A percentile compares a stretch with the other conserved stretches of the same genome.
These are phyloP conservation scores for Ophiostoma fasciatum DNA, from an alignment of 2,329 filamentous ascomycete genomes.

Conservation along the genomic window DNA sequence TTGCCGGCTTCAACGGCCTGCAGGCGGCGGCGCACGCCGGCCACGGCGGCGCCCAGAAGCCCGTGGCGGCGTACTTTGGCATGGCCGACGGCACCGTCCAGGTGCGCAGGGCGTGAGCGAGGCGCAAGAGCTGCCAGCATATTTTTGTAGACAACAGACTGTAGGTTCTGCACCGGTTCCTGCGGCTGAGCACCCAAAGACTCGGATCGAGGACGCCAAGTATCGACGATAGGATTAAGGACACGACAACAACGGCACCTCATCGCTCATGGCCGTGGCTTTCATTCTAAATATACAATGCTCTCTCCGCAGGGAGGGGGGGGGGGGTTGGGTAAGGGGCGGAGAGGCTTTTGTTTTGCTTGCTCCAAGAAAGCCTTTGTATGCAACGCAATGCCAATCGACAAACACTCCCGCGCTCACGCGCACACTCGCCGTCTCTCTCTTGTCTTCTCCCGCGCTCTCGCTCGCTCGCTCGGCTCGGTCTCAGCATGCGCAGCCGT, in stretches of 20 bases:
- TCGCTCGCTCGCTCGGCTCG: neutral
- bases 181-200: too few species aligned
- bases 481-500: conserved; percentile 53
- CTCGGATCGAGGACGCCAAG: too few species aligned
- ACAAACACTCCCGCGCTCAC: too few species aligned
- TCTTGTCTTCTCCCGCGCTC: neutral
- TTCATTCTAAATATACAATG: too few species aligned
- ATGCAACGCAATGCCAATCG: too few species aligned
- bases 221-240: neutral
- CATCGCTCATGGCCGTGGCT: neutral
- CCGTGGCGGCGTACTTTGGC: conserved; percentile 88
- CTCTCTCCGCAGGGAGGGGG: too few species aligned
- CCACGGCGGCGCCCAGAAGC: conserved; percentile 66
- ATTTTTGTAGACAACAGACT: neutral
- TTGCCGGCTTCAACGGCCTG: conserved; percentile 65
- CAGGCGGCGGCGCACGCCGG: conserved; percentile 37
- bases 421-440: too few species aligned
- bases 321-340: too few species aligned
- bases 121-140: neutral
- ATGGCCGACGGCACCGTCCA: conserved; percentile 62
- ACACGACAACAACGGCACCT: neutral
- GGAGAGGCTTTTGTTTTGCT: too few species aligned
- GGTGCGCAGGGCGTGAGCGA: conserved; percentile 19
- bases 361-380: too few species aligned
- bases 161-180: neutral